Conservation (phyloP, 768 basidiomycete species). For the Crassisporium funariophilum region DNA sequence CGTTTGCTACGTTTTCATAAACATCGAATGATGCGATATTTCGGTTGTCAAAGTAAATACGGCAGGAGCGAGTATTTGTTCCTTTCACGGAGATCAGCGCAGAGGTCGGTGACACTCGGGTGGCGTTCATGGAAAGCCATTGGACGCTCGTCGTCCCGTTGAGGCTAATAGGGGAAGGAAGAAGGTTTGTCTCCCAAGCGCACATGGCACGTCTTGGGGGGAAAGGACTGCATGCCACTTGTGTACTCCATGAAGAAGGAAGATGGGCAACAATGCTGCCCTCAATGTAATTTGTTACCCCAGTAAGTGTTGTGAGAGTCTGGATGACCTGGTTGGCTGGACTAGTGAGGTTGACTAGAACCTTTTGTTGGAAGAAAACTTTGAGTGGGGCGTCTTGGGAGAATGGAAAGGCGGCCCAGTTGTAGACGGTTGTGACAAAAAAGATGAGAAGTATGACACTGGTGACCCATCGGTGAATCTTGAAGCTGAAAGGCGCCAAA, state of each 20-base stretch:
- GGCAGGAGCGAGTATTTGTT: slow-evolving; percentile 63
- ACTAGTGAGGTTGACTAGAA: slow-evolving; percentile 24
- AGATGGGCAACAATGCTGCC: too few relatives aligned
- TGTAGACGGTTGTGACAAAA: slow-evolving; percentile 43
- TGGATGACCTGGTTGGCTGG: not conserved
- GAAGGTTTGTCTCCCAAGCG: too few relatives aligned
- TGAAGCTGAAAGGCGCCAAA: slow-evolving; percentile 54
- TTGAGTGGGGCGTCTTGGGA: slow-evolving; percentile 62
- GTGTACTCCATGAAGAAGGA: too few relatives aligned
- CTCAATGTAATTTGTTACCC: not conserved
- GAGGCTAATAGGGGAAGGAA: not conserved
- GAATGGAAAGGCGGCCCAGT: slow-evolving; percentile 62
- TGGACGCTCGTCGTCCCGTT: slow-evolving; percentile 15
- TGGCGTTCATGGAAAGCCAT: slow-evolving; percentile 40
- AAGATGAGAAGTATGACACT: slow-evolving; percentile 44
- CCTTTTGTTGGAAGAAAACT: slow-evolving; percentile 68
- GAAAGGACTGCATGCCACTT: too few relatives aligned
- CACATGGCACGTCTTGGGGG: too few relatives aligned
- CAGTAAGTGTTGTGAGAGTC: not conserved
- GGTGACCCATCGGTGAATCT: too few relatives aligned
- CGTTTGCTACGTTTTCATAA: not conserved
- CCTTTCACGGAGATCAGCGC: slow-evolving; percentile 56
- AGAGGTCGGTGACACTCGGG: slow-evolving; percentile 41
- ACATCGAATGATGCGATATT: slow-evolving; percentile 26
- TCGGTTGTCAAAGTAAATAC: slow-evolving; percentile 53